Conservation (phyloP, 352 stramenopile genomes). For the Aphanomyces invadans region DNA sequence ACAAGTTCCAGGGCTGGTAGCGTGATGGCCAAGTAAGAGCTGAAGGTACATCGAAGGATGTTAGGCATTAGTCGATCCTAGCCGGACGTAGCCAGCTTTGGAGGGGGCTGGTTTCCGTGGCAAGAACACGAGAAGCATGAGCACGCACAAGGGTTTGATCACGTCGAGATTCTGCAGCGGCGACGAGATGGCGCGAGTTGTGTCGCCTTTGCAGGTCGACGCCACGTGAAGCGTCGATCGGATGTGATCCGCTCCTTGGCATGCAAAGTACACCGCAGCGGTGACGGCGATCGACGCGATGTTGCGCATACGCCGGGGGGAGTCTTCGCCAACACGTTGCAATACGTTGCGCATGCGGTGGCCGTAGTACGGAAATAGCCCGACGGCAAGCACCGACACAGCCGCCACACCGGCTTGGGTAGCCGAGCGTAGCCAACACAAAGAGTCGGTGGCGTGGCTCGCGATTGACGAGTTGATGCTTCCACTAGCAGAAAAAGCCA, state of each 20-base stretch:
- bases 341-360: background rate
- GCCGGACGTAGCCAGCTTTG: background rate
- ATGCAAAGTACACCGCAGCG: background rate
- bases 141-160: background rate
- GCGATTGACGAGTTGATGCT: too few species aligned
- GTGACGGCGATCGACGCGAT: background rate
- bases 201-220: background rate
- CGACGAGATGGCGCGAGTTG: too few species aligned
- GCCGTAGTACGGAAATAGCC: conserved; percentile 2
- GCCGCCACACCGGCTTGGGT: background rate
- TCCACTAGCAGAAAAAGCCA: background rate
- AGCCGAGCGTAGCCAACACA: background rate
- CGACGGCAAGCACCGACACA: background rate
- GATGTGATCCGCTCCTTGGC: background rate
- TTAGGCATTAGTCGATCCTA: background rate
- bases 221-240: background rate
- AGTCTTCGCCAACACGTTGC: background rate
- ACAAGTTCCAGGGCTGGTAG: too few species aligned
- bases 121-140: background rate
- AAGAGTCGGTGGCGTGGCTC: too few species aligned
- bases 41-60: too few species aligned
- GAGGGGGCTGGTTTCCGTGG: background rate
- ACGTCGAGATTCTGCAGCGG: background rate
- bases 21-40: too few species aligned
- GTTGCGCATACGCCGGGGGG: background rate